Evolutionary conservation across 352 stramenopile species (phyloP).

Genomic region (Globisporangium middletonii): DNA sequence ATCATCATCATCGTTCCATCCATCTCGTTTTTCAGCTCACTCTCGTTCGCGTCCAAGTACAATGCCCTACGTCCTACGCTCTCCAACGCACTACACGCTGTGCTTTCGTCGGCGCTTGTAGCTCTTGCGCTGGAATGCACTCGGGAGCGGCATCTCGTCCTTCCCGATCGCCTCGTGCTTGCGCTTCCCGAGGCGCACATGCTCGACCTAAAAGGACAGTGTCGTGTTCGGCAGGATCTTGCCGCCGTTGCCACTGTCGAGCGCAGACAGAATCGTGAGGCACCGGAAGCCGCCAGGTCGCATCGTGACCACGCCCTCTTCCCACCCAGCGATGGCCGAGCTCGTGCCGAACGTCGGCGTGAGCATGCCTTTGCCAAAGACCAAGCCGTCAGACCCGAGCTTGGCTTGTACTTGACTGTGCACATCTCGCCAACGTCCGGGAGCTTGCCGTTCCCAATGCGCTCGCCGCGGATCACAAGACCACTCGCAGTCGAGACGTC

Average conservation of each 20-base stretch:
- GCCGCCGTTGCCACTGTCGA: slow-evolving; percentile 52
- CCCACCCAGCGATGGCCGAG: slow-evolving; percentile 73
- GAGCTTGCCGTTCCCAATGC: slow-evolving; percentile 49
- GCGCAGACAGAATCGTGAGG: slow-evolving; percentile 54
- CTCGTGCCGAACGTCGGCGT: slow-evolving; percentile 51
- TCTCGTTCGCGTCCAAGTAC: too few relatives aligned
- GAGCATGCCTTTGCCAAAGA: slow-evolving; percentile 79
- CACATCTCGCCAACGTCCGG: slow-evolving; percentile 54
- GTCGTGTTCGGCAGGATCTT: slow-evolving; percentile 78
- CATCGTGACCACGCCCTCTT: slow-evolving; percentile 78
- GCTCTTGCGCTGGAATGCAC: slow-evolving; percentile 63
- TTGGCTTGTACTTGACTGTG: slow-evolving; percentile 66
- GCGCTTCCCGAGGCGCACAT: slow-evolving; percentile 69
- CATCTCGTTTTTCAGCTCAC: too few relatives aligned
- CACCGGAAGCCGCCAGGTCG: slow-evolving; percentile 45
- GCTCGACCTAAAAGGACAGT: slow-evolving; percentile 74
- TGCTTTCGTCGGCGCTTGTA: slow-evolving; percentile 18
- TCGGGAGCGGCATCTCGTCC: slow-evolving; percentile 68
- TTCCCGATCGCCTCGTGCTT: slow-evolving; percentile 51
- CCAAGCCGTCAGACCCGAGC: slow-evolving; percentile 48
- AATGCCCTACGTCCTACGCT: background rate
- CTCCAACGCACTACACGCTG: slow-evolving; percentile 9
- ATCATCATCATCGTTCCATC: too few relatives aligned
- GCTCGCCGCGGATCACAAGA: slow-evolving; percentile 45
- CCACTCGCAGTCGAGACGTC: slow-evolving; percentile 58